Conservation (phyloP, 2,329 filamentous ascomycete genomes). For the Alternaria sp. region DNA sequence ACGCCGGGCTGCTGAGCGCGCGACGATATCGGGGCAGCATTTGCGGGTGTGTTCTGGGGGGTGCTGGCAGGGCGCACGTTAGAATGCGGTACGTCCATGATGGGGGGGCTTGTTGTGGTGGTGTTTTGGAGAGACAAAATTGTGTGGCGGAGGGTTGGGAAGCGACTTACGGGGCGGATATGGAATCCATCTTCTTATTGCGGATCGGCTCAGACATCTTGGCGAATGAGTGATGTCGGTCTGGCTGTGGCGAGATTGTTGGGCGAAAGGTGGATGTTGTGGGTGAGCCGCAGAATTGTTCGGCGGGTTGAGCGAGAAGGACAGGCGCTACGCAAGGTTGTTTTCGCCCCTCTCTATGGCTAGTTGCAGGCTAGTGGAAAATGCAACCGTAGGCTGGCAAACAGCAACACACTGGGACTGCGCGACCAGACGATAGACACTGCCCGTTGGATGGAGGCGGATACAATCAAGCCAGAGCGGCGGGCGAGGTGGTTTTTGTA, state of each 20-base stretch:
- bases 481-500: slow-evolving; percentile 21
- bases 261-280: slow-evolving; percentile 40
- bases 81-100: slow-evolving; percentile 46
- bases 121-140: slow-evolving; percentile 28
- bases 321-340: slow-evolving; percentile 32
- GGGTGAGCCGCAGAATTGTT: slow-evolving; percentile 47
- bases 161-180: slow-evolving; percentile 68
- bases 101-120: slow-evolving; percentile 24
- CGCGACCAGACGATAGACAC: neutral
- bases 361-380: slow-evolving; percentile 28
- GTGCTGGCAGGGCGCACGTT: slow-evolving; percentile 68
- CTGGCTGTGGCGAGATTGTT: slow-evolving; percentile 43
- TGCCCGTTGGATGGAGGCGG: neutral
- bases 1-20: slow-evolving; percentile 95
- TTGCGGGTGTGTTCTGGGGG: slow-evolving; percentile 96
- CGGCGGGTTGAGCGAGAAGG: slow-evolving; percentile 40
- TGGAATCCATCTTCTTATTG: slow-evolving; percentile 70
- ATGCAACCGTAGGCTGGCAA: slow-evolving; percentile 18
- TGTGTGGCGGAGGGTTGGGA: slow-evolving; percentile 34
- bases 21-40: slow-evolving; percentile 95
- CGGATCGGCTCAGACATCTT: slow-evolving; percentile 73
- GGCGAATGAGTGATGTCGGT: slow-evolving; percentile 37
- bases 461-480: neutral
- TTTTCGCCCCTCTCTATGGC: slow-evolving; percentile 35
- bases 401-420: slow-evolving; percentile 24